These are phyloP conservation scores for Vicia villosa DNA, from an alignment of 306 rosid species.

Conservation along the genomic window DNA sequence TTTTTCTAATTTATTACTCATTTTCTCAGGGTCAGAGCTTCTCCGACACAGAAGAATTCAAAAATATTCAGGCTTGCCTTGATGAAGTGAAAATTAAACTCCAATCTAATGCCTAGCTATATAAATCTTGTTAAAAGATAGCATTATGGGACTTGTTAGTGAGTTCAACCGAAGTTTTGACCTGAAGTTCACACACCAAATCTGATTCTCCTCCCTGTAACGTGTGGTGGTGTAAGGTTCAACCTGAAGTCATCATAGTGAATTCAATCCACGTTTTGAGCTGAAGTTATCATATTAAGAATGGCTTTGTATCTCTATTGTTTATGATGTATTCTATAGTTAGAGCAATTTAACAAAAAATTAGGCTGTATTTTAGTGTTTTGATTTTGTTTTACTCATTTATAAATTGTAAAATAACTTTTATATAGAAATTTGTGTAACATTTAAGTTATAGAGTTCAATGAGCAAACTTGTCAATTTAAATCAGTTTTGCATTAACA, in stretches of 20 bases:
- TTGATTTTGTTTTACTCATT: not conserved
- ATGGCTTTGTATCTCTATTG: not conserved
- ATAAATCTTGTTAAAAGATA: constrained; percentile 22
- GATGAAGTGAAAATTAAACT: constrained; percentile 57
- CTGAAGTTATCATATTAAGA: constrained; percentile 12
- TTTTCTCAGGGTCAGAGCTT: constrained; percentile 59
- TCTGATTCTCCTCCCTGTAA: constrained; percentile 17
- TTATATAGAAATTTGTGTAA: not conserved
- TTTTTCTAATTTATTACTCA: constrained; percentile 24
- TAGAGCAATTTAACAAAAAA: too few species aligned
- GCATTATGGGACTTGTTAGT: not conserved
- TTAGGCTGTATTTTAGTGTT: not conserved
- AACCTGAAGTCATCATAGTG: not conserved
- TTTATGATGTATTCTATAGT: not conserved
- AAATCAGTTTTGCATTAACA: too few species aligned
- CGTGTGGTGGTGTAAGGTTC: not conserved
- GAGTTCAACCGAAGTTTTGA: constrained; percentile 21
- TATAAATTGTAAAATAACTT: not conserved
- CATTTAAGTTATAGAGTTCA: not conserved
- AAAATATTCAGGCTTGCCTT: constrained; percentile 63
- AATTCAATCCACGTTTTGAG: not conserved
- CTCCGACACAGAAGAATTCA: constrained; percentile 63
- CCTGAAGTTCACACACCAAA: not conserved
- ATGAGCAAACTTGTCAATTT: too few species aligned
- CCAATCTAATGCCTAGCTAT: constrained; percentile 44